A percentile compares a stretch with the other conserved stretches of the same genome.
phyloP scores from a whole-genome alignment of 139 green algal species.

The Chlorella vulgaris region DNA sequence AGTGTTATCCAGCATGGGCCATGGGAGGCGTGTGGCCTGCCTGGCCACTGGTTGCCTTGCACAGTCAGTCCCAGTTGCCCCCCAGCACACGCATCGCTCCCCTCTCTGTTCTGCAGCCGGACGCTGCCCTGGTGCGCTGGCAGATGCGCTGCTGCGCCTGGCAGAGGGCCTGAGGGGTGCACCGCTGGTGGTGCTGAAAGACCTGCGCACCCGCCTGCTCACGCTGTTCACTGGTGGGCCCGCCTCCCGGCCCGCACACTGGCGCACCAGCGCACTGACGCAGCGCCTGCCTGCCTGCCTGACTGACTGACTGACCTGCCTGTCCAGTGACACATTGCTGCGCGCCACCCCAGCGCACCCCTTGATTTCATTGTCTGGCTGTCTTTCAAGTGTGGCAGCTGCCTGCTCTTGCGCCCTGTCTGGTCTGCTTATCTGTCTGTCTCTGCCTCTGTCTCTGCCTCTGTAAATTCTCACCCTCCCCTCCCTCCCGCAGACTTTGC shows the following conservation, averaged over 20 bases:
- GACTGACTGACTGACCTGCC: background rate
- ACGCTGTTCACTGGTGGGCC: slow-evolving; percentile 68
- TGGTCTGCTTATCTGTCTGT: too few relatives aligned
- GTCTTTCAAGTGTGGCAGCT: too few relatives aligned
- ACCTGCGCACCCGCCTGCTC: slow-evolving; percentile 70
- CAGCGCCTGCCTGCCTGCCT: background rate
- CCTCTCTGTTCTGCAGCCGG: background rate
- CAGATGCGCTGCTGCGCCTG: slow-evolving; percentile 50
- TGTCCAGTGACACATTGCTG: background rate
- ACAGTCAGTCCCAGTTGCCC: too few relatives aligned
- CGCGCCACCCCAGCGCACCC: background rate
- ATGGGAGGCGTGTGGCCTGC: background rate
- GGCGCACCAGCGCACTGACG: background rate
- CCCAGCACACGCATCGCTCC: background rate
- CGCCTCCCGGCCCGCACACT: slow-evolving; percentile 11
- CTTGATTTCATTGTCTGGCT: too few relatives aligned
- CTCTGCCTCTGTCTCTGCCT: too few relatives aligned
- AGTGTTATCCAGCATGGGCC: background rate
- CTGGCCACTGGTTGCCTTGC: background rate
- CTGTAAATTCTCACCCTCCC: too few relatives aligned
- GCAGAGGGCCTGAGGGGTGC: slow-evolving; percentile 39
- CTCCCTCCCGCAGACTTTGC: slow-evolving; percentile 33
- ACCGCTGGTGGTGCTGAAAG: slow-evolving; percentile 29
- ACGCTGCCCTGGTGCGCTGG: slow-evolving; percentile 55
- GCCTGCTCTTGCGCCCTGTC: too few relatives aligned